These are phyloP conservation scores for Pinus tabuliformis DNA, from an alignment of 75 land plant genomes.

Conservation along the genomic window DNA sequence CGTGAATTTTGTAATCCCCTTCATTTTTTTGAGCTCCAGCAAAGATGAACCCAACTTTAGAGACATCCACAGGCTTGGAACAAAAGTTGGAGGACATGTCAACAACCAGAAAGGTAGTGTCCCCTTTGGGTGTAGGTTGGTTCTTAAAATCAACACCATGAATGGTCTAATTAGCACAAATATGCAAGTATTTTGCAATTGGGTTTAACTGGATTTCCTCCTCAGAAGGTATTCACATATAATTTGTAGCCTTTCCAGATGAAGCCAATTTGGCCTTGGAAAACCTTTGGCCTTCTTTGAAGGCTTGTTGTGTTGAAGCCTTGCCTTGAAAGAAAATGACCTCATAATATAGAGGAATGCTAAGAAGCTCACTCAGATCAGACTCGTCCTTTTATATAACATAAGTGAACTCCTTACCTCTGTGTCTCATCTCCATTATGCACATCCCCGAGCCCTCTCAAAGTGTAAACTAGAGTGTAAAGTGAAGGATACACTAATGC, in stretches of 20 bases:
- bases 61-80: conserved; percentile 97
- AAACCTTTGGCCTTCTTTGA: conserved; percentile 86
- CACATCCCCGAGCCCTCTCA: conserved; percentile 46
- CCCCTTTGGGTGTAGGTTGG: conserved; percentile 44
- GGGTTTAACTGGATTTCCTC: conserved; percentile 47
- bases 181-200: conserved; percentile 79
- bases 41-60: conserved; percentile 80
- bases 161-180: conserved; percentile 96
- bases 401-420: too few relatives aligned
- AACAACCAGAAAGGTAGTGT: conserved; percentile 58
- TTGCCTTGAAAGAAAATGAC: too few relatives aligned
- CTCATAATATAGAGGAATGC: too few relatives aligned
- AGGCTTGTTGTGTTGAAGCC: conserved; percentile 57
- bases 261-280: conserved; percentile 79
- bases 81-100: conserved; percentile 99
- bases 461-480: conserved; percentile 53
- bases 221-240: conserved; percentile 53
- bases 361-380: too few relatives aligned
- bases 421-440: too few relatives aligned
- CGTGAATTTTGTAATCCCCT: conserved; percentile 23
- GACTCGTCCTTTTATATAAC: too few relatives aligned
- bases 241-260: conserved; percentile 82
- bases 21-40: conserved; percentile 98
- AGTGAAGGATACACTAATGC: conserved; percentile 81
- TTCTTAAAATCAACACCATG: conserved; percentile 96